A percentile compares a stretch with the other conserved stretches of the same genome.
These are phyloP conservation scores for Dichomitus squalens DNA, from an alignment of 1,284 basidiomycete species.

Conservation along the genomic window DNA sequence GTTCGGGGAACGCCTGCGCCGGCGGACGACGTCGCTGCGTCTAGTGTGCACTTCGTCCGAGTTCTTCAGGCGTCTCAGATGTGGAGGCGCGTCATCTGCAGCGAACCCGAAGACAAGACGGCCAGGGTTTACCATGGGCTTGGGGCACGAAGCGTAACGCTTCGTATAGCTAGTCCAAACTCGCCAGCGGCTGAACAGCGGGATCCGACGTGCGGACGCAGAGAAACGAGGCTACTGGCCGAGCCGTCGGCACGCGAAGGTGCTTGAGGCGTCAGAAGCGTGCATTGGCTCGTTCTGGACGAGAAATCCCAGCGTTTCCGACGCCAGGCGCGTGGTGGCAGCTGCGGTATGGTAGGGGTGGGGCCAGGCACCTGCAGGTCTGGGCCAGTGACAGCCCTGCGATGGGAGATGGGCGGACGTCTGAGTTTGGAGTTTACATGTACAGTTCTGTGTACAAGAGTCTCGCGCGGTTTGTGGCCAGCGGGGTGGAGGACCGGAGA, in stretches of 20 bases:
- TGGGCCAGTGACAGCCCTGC: background rate
- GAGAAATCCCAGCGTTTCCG: background rate
- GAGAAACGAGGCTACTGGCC: conserved; percentile 1
- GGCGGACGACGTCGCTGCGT: background rate
- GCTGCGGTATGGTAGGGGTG: background rate
- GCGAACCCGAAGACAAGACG: no score
- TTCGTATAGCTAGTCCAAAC: background rate
- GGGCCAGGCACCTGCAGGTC: conserved; percentile 8
- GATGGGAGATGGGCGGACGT: background rate
- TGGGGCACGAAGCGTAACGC: background rate
- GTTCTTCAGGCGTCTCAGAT: background rate
- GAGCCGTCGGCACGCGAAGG: background rate
- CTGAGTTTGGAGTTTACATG: background rate
- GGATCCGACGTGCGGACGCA: background rate
- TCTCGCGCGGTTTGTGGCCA: no score
- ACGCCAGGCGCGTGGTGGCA: background rate
- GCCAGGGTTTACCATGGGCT: background rate
- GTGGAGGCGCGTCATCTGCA: no score
- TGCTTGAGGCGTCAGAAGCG: no score
- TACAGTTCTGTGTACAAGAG: no score
- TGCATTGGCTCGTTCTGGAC: background rate
- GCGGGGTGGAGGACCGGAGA: conserved; percentile 7
- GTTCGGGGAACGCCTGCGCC: no score
- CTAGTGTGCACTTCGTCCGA: background rate
- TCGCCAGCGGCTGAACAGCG: background rate